Evolutionary conservation across 768 basidiomycete species (phyloP), one percentile per base, ranked within the genome.

Genomic region (Cystobasidium tubakii): DNA sequence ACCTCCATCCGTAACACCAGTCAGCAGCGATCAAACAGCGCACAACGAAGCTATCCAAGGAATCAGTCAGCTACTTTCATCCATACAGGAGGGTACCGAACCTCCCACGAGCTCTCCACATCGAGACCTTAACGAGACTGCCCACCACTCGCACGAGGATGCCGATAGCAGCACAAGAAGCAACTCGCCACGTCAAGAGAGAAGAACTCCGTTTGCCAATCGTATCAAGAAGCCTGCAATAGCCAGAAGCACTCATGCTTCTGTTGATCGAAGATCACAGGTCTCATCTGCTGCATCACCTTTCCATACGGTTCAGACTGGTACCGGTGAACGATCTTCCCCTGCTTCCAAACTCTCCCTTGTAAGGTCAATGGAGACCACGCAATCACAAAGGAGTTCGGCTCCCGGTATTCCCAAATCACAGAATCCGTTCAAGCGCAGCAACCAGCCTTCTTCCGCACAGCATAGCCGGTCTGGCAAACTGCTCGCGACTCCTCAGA

Each of bases 31-130:
- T 15, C 46, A 12, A n/a, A 3, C 42, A 42, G 17, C 3, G 21
- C 46, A 50, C 3, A 50, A n/a, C 21, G 15, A 9, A 50, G 46
- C n/a, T 15, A 19, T 50, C n/a, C 7, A 50, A 50, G 46, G 46
- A 3, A 50, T 50, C 9, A 50, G 9, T 15, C 10, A 50, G 9
- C n/a, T 50, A 21, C 46, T 50, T 50, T 12, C 46, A 3, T 50
- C 33, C 6, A 65, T 65, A 42, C 7, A 65, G 13, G 63, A 65
- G 23, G 63, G 12, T 34, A 15, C 63, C 25, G 63, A 65, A 44
- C 63, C 63, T 3, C 63, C 63, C 9, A 34, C 39, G 4, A 65
- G 63, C 42, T 44, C 63, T 7, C 34, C 63, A 10, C 31, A 65
- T 34, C 63, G 34, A 6, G 25, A 19, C 42, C 7, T 2, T 21